Percentiles rank a stretch among this genome's conserved stretches.
phyloP scores from a whole-genome alignment of 352 stramenopile genomes.

The Phytophthora pinifolia region DNA sequence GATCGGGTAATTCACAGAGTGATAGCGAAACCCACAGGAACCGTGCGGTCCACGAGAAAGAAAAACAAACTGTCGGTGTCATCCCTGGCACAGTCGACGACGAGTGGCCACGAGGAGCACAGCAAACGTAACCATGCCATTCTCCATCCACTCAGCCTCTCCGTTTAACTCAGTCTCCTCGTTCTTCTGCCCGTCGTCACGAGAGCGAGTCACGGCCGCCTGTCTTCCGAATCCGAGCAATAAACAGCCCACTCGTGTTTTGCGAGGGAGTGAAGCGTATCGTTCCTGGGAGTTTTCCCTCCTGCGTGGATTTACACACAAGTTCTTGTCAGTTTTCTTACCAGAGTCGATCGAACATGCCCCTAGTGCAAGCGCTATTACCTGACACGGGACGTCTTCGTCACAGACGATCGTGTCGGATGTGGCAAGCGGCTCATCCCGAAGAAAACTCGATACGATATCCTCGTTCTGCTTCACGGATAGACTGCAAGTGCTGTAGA shows the following conservation, averaged over 20 bases:
- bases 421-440: slow-evolving; percentile 35
- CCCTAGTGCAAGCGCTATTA: slow-evolving; percentile 14
- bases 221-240: slow-evolving; percentile 58
- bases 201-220: not conserved
- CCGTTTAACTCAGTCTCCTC: no score
- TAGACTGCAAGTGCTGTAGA: slow-evolving; percentile 97
- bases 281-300: slow-evolving; percentile 48
- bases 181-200: not conserved
- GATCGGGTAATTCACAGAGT: slow-evolving; percentile 2
- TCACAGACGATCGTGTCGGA: slow-evolving; percentile 39
- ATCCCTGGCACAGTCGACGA: slow-evolving; percentile 15
- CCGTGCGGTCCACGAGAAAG: slow-evolving; percentile 3
- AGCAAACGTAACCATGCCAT: no score
- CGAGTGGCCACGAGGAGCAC: not conserved
- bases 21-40: slow-evolving; percentile 3
- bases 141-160: no score
- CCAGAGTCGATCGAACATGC: not conserved
- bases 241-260: slow-evolving; percentile 73
- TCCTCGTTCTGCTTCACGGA: slow-evolving; percentile 93
- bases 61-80: not conserved
- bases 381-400: slow-evolving; percentile 51
- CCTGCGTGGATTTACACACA: slow-evolving; percentile 22
- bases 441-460: slow-evolving; percentile 85
- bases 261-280: slow-evolving; percentile 75
- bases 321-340: not conserved